These are phyloP conservation scores for Tephrocybe sp. DNA, from an alignment of 768 basidiomycete species.

Conservation along the genomic window DNA sequence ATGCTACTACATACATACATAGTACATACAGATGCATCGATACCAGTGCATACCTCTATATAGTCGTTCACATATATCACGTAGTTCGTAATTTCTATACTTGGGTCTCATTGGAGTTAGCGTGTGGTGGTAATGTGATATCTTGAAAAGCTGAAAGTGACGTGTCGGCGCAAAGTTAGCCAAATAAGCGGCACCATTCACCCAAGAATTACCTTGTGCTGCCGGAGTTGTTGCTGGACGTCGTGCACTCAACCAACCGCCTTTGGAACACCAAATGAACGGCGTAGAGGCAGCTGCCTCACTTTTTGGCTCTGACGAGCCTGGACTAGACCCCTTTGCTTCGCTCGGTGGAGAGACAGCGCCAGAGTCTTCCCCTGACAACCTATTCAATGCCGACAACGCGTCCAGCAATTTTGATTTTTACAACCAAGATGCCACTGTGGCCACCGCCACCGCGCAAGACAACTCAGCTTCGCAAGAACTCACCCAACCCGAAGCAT, in stretches of 20 bases:
- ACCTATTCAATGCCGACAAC: conserved; percentile 15
- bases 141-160: conserved; percentile 21
- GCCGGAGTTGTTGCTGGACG: conserved; percentile 5
- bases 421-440: neutral
- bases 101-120: too few species aligned
- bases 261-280: conserved; percentile 40
- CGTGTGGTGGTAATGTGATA: neutral
- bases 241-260: conserved; percentile 7
- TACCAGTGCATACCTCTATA: conserved; percentile 5
- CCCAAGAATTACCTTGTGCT: conserved; percentile 1
- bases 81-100: neutral
- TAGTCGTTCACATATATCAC: neutral
- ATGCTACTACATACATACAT: neutral
- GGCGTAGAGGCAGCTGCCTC: conserved; percentile 77
- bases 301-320: conserved; percentile 70
- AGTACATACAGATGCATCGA: too few species aligned
- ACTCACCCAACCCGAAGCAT: conserved; percentile 19
- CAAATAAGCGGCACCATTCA: conserved; percentile 30
- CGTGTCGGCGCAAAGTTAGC: conserved; percentile 37
- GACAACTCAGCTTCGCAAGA: conserved; percentile 13
- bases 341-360: conserved; percentile 40
- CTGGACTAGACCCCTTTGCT: conserved; percentile 62
- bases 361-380: conserved; percentile 23
- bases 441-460: neutral
- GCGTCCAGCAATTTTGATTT: conserved; percentile 11